These are phyloP conservation scores for Ceratocystis papillata DNA, from an alignment of 2,329 filamentous ascomycete species.

Conservation along the genomic window DNA sequence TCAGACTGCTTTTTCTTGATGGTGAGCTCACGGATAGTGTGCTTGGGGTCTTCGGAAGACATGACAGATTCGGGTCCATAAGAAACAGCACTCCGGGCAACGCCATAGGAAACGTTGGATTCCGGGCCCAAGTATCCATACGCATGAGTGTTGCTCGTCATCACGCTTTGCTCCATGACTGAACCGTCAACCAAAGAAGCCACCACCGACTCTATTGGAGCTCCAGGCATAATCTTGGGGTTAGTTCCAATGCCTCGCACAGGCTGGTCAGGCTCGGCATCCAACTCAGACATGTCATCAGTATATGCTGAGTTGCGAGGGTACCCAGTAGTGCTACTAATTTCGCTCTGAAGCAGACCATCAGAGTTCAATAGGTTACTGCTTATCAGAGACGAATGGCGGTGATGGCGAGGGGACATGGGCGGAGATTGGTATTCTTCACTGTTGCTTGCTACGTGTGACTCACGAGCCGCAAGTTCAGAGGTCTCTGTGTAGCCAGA, in stretches of 20 bases:
- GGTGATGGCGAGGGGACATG: conserved; percentile 42
- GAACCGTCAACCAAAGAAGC: conserved; percentile 78
- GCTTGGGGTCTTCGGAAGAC: conserved; percentile 29
- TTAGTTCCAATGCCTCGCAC: conserved; percentile 63
- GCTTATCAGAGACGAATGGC: conserved; percentile 45
- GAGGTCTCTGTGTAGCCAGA: conserved; percentile 64
- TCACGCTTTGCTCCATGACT: conserved; percentile 52
- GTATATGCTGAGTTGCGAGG: conserved; percentile 43
- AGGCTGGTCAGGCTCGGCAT: conserved; percentile 55
- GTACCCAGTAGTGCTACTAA: conserved; percentile 33
- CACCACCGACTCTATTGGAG: conserved; percentile 77
- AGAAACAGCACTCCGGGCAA: conserved; percentile 25
- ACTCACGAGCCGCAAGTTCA: conserved; percentile 44
- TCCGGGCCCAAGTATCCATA: conserved; percentile 19
- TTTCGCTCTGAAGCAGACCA: conserved; percentile 16
- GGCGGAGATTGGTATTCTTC: conserved; percentile 49
- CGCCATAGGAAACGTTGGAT: conserved; percentile 21
- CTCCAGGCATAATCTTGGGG: conserved; percentile 61
- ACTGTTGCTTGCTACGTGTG: conserved; percentile 40
- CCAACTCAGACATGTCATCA: conserved; percentile 44
- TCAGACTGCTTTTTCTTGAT: conserved; percentile 20
- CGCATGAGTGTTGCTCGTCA: conserved; percentile 40
- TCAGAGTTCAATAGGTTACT: conserved; percentile 36
- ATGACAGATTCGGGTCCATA: conserved; percentile 34
- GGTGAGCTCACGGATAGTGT: conserved; percentile 20